Evolutionary conservation across 2,329 filamentous ascomycete species (phyloP).

Genomic region (Byssochlamys sp.): DNA sequence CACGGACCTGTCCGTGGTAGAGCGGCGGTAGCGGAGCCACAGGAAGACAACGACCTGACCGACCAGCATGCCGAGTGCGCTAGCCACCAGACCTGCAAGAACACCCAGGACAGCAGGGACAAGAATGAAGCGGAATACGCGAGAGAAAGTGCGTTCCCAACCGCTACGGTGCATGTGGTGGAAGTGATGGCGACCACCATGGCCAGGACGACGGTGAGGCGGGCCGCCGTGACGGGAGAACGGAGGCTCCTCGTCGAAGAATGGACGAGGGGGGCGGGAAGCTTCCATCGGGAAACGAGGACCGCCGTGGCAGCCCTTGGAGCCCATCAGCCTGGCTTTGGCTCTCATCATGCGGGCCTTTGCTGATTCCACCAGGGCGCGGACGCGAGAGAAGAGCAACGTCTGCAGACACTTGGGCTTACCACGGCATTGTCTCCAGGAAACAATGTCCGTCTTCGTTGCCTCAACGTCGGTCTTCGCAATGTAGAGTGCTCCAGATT

Average conservation of each 20-base stretch:
- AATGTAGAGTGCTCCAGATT: constrained; percentile 28
- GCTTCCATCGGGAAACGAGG: constrained; percentile 1
- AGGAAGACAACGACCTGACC: constrained; percentile 38
- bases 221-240: constrained; percentile 8
- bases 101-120: constrained; percentile 39
- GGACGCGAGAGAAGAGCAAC: constrained; percentile 32
- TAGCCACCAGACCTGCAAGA: constrained; percentile 36
- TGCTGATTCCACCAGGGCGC: constrained; percentile 27
- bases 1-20: constrained; percentile 16
- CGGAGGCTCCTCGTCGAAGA: constrained; percentile 5
- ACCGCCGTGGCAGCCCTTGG: constrained; percentile 25
- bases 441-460: constrained; percentile 25
- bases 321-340: constrained; percentile 16
- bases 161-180: constrained; percentile 24
- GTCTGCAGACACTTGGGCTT: constrained; percentile 29
- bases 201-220: constrained; percentile 15
- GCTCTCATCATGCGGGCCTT: constrained; percentile 27
- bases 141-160: constrained; percentile 31
- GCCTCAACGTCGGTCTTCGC: constrained; percentile 29
- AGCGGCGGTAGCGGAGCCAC: constrained; percentile 33
- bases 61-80: constrained; percentile 39
- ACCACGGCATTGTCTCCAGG: constrained; percentile 36
- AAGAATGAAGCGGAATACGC: constrained; percentile 35
- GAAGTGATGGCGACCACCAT: constrained; percentile 15
- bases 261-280: constrained; percentile 3